Evolutionary conservation across 2,329 filamentous ascomycete species (phyloP).

Genomic region (Claviceps lovelessii): DNA sequence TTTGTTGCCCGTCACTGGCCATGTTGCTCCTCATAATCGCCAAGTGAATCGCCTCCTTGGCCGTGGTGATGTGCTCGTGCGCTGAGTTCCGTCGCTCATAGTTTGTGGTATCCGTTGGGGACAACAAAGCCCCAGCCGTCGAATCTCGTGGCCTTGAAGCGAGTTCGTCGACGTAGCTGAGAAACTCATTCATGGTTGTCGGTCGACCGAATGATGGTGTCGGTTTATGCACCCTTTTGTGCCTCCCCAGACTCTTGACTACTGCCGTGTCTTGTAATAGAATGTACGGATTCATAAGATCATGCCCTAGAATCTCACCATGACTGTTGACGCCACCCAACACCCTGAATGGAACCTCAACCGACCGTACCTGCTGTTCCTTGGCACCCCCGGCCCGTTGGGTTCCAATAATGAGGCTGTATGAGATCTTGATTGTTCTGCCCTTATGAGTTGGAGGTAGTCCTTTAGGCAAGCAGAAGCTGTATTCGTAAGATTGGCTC

Average conservation of each 20-base stretch:
- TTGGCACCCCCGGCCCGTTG: slow-evolving; percentile 67
- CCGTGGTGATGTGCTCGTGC: slow-evolving; percentile 44
- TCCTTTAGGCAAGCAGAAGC: slow-evolving; percentile 71
- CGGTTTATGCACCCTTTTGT: slow-evolving; percentile 14
- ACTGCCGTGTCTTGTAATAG: slow-evolving; percentile 71
- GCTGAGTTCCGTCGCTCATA: slow-evolving; percentile 41
- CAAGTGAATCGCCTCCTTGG: slow-evolving; percentile 78
- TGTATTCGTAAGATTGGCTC: slow-evolving; percentile 74
- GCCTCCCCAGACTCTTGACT: slow-evolving; percentile 31
- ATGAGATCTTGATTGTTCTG: slow-evolving; percentile 85
- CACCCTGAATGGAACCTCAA: slow-evolving; percentile 84
- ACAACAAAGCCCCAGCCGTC: slow-evolving; percentile 47
- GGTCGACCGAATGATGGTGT: slow-evolving; percentile 16
- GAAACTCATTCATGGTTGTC: slow-evolving; percentile 49
- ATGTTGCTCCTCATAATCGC: slow-evolving; percentile 75
- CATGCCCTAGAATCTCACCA: slow-evolving; percentile 81
- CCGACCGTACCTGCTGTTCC: slow-evolving; percentile 74
- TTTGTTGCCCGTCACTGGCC: slow-evolving; percentile 53
- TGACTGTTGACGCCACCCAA: slow-evolving; percentile 82
- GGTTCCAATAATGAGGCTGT: slow-evolving; percentile 81
- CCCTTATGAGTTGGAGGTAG: slow-evolving; percentile 85
- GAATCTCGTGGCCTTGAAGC: slow-evolving; percentile 44
- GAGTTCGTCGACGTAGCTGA: slow-evolving; percentile 64
- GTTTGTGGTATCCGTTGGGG: slow-evolving; percentile 45
- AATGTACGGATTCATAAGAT: slow-evolving; percentile 88